Conservation (phyloP, 2,329 filamentous ascomycete genomes). For the Colletotrichum sp. region DNA sequence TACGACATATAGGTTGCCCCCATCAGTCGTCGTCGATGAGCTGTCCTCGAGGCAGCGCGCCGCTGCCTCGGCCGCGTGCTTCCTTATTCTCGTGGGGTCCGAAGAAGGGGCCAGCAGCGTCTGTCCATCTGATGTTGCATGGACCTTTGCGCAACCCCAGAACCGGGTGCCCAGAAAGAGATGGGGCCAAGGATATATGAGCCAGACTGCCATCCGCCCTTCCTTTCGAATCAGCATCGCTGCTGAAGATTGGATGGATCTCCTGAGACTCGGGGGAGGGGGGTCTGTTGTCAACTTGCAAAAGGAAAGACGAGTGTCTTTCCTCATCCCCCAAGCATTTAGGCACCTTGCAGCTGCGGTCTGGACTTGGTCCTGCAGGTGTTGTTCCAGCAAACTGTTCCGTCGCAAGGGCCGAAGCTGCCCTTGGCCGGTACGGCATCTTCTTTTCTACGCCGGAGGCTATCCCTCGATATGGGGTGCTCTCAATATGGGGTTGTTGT, state of each 20-base stretch:
- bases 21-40: neutral
- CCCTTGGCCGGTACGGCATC: neutral
- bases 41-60: neutral
- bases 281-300: neutral
- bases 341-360: neutral
- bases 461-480: neutral
- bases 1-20: neutral
- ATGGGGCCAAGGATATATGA: neutral
- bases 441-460: neutral
- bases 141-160: neutral
- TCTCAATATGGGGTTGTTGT: neutral
- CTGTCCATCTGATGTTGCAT: neutral
- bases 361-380: neutral
- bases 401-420: neutral
- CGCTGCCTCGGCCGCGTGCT: constrained; percentile 2
- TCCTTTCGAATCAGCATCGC: neutral
- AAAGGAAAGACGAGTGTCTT: neutral
- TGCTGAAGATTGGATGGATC: neutral
- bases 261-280: neutral
- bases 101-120: neutral
- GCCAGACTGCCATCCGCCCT: neutral
- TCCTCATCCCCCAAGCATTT: neutral
- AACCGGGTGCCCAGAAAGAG: neutral
- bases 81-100: neutral
- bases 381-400: neutral